Conservation (phyloP, 768 basidiomycete species). For the Kwoniella sp. region DNA sequence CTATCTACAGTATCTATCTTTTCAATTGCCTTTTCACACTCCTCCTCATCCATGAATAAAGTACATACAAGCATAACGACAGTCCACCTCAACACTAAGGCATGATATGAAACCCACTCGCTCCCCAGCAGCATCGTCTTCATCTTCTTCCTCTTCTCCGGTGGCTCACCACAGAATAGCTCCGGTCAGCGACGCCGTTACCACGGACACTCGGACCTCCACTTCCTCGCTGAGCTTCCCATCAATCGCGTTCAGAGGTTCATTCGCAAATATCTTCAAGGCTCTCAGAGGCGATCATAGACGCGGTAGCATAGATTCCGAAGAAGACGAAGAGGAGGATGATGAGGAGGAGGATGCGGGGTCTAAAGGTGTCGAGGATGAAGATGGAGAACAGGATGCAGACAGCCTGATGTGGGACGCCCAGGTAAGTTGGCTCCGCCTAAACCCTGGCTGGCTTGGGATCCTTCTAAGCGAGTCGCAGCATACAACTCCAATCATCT, state of each 20-base stretch:
- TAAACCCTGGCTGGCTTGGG: no score
- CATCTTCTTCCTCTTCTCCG: no score
- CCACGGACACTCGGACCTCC: not conserved
- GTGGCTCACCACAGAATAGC: no score
- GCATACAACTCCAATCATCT: no score
- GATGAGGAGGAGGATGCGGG: conserved; percentile 27
- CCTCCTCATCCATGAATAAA: no score
- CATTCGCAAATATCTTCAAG: conserved; percentile 20
- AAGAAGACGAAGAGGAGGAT: conserved; percentile 14
- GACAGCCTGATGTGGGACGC: conserved; percentile 42
- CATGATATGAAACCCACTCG: no score
- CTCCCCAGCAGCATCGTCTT: no score
- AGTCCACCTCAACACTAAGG: no score
- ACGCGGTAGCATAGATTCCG: conserved; percentile 8
- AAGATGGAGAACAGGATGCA: conserved; percentile 31
- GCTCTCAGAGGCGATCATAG: not conserved
- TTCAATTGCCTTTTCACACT: no score
- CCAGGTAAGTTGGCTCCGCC: conserved; percentile 40
- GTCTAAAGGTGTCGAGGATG: conserved; percentile 18
- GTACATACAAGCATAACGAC: no score
- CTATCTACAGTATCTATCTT: no score
- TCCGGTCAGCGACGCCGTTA: not conserved
- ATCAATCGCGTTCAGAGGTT: conserved; percentile 3
- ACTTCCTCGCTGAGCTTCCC: not conserved
- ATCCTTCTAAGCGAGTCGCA: not conserved